A percentile compares a stretch with the other conserved stretches of the same genome.
Evolutionary conservation across 768 basidiomycete genomes (phyloP).

Genomic region (Russula griseocarnosa): DNA sequence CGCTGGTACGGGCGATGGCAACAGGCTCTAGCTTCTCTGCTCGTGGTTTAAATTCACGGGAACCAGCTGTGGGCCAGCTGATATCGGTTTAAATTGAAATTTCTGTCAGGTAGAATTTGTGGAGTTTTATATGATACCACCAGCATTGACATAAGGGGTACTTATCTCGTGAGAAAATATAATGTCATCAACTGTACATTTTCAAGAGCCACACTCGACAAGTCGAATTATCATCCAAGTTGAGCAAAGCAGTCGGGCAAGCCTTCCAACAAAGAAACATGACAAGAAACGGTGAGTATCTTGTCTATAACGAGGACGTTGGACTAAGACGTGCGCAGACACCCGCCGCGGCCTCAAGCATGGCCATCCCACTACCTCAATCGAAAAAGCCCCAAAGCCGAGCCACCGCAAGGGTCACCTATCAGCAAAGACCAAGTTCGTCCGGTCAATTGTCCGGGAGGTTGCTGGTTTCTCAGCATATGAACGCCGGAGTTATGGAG

Average conservation of each 20-base stretch:
- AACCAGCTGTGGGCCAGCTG: constrained; percentile 22
- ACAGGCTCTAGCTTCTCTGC: constrained; percentile 16
- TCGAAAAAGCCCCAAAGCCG: constrained; percentile 70
- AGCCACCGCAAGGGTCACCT: constrained; percentile 90
- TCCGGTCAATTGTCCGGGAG: constrained; percentile 90
- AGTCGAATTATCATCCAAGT: background rate
- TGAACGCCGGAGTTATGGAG: constrained; percentile 97
- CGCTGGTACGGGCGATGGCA: constrained; percentile 19
- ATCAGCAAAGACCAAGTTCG: constrained; percentile 89
- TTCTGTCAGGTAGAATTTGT: constrained; percentile 19
- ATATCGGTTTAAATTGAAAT: constrained; percentile 19
- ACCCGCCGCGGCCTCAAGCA: constrained; percentile 80
- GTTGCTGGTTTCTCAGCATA: constrained; percentile 97
- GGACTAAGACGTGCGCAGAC: constrained; percentile 45
- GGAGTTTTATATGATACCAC: constrained; percentile 21
- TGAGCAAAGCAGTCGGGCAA: constrained; percentile 21
- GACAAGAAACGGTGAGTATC: constrained; percentile 68
- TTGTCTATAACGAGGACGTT: background rate
- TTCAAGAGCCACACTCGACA: constrained; percentile 47
- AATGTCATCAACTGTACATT: constrained; percentile 50
- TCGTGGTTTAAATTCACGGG: constrained; percentile 10
- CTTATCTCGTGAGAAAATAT: constrained; percentile 27
- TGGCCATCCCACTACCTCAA: constrained; percentile 83
- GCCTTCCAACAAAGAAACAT: constrained; percentile 58
- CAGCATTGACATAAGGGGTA: background rate